These are phyloP conservation scores for Kwoniella heveanensis DNA, from an alignment of 768 basidiomycete species.

Conservation along the genomic window DNA sequence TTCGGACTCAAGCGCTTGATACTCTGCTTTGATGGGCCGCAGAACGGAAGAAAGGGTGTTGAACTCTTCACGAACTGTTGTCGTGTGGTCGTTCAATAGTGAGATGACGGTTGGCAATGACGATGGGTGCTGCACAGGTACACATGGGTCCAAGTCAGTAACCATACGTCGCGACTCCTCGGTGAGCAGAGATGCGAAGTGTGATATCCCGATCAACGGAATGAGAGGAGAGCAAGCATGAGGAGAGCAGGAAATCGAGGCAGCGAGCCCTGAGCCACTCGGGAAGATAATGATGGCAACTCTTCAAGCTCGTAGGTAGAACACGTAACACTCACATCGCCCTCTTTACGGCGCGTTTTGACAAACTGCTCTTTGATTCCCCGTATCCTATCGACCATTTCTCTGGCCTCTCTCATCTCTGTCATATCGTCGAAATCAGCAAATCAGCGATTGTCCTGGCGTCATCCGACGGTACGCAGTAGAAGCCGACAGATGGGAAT, in stretches of 20 bases:
- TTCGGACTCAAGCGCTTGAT: constrained; percentile 6
- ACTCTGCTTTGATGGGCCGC: constrained; percentile 11
- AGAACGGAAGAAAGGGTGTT: constrained; percentile 10
- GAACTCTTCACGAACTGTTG: constrained; percentile 23
- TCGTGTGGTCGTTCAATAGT: constrained; percentile 14
- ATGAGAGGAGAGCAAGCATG: too few species aligned
- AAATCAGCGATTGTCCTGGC: neutral
- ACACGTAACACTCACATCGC: constrained; percentile 33
- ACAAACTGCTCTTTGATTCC: constrained; percentile 19
- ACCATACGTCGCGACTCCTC: neutral
- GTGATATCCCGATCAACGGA: too few species aligned
- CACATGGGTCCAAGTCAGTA: neutral
- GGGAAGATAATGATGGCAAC: too few species aligned
- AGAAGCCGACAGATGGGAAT: too few species aligned
- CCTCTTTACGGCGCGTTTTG: constrained; percentile 16
- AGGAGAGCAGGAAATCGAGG: too few species aligned
- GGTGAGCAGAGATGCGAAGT: neutral
- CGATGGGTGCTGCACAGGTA: constrained; percentile 14
- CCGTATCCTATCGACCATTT: constrained; percentile 13
- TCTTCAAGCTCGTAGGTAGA: too few species aligned
- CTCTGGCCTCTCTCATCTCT: constrained; percentile 22
- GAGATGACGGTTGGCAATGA: constrained; percentile 17
- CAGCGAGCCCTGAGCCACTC: too few species aligned
- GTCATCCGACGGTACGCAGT: too few species aligned
- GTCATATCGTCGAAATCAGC: neutral